Conservation (phyloP, 2,329 filamentous ascomycete genomes). For the Graphiopsis chlorocephala region DNA sequence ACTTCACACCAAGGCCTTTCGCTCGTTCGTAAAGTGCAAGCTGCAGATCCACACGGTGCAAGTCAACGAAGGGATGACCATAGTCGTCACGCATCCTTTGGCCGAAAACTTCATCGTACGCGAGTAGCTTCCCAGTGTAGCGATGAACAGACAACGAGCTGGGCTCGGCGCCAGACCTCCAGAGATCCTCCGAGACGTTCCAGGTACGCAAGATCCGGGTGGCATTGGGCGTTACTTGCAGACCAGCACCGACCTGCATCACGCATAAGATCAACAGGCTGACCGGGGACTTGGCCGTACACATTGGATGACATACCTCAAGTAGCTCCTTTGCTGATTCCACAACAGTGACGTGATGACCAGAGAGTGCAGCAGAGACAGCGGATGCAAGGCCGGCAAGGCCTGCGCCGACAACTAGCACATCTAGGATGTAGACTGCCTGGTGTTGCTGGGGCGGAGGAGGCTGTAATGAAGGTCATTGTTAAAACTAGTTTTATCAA, state of each 20-base stretch:
- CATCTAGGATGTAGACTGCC: background rate
- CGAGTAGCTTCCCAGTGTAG: conserved; percentile 49
- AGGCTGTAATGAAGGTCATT: background rate
- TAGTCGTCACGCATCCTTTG: conserved; percentile 55
- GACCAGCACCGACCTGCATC: conserved; percentile 49
- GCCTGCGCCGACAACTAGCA: conserved; percentile 33
- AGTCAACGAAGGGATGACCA: conserved; percentile 55
- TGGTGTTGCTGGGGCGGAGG: background rate
- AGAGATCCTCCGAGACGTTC: conserved; percentile 47
- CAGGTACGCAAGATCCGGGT: conserved; percentile 45
- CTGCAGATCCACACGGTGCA: conserved; percentile 64
- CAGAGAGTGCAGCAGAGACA: conserved; percentile 32
- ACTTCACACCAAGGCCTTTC: conserved; percentile 51
- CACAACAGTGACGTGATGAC: conserved; percentile 34
- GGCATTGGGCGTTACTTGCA: conserved; percentile 51
- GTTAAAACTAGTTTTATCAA: background rate
- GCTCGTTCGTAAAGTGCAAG: conserved; percentile 52
- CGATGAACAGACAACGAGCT: conserved; percentile 51
- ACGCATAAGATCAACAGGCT: background rate
- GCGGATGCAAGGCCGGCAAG: conserved; percentile 35
- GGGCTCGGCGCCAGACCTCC: conserved; percentile 42
- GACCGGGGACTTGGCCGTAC: no score
- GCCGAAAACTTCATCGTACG: conserved; percentile 52
- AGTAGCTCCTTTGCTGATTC: conserved; percentile 39
- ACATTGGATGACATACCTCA: conserved; percentile 33